Conservation (phyloP, 306 rosid species). For the Rubus parviflorus region DNA sequence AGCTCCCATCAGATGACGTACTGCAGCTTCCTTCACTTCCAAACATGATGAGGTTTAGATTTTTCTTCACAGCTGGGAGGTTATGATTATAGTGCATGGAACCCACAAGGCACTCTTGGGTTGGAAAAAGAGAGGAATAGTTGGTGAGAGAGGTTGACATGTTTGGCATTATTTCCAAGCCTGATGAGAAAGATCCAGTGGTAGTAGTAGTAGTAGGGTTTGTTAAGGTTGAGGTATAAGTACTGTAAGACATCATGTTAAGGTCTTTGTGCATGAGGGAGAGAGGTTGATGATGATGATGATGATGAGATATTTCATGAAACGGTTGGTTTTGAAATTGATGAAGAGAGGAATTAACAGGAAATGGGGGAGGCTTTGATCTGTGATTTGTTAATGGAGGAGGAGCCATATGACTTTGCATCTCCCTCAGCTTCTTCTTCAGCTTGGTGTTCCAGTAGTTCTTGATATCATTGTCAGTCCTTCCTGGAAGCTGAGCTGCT, state of each 20-base stretch:
- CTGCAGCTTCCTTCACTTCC: slow-evolving; percentile 76
- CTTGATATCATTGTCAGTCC: slow-evolving; percentile 94
- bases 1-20: slow-evolving; percentile 73
- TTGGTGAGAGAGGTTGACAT: slow-evolving; percentile 27
- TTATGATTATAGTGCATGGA: slow-evolving; percentile 33
- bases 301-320: neutral
- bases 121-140: slow-evolving; percentile 38
- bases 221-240: slow-evolving; percentile 17
- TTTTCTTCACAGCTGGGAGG: slow-evolving; percentile 33
- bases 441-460: slow-evolving; percentile 98
- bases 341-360: neutral
- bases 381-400: neutral
- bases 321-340: slow-evolving; percentile 17
- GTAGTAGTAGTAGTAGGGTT: slow-evolving; percentile 11
- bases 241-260: slow-evolving; percentile 12
- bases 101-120: slow-evolving; percentile 41
- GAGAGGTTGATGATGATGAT: slow-evolving; percentile 7
- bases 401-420: slow-evolving; percentile 30
- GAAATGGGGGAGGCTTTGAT: slow-evolving; percentile 32
- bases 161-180: slow-evolving; percentile 30
- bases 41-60: slow-evolving; percentile 39
- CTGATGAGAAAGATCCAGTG: slow-evolving; percentile 31
- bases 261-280: slow-evolving; percentile 30
- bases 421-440: slow-evolving; percentile 75
- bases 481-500: slow-evolving; percentile 85